These are phyloP conservation scores for Thymus mandschuricus DNA, from an alignment of 257 asterid genomes.

Conservation along the genomic window DNA sequence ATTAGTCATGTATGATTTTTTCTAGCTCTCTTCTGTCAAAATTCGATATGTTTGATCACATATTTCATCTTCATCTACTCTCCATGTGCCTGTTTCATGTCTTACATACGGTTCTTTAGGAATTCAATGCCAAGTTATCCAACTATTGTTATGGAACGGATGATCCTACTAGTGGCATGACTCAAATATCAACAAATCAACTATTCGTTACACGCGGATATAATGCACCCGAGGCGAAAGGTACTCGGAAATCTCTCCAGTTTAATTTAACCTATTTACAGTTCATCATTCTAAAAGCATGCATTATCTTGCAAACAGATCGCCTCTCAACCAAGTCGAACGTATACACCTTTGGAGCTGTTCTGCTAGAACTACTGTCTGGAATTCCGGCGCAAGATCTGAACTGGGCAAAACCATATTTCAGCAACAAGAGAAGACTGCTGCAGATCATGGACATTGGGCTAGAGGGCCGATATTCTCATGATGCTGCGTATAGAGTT, in stretches of 20 bases:
- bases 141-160: too few species aligned
- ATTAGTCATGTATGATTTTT: neutral
- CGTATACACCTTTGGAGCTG: constrained; percentile 31
- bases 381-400: constrained; percentile 19
- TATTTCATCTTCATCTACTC: too few species aligned
- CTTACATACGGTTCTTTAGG: constrained; percentile 34
- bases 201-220: too few species aligned
- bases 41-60: too few species aligned
- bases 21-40: too few species aligned
- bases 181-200: too few species aligned
- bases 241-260: neutral
- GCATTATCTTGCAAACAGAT: constrained; percentile 6
- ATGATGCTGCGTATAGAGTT: neutral
- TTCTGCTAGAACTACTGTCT: constrained; percentile 31
- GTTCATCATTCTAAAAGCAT: too few species aligned
- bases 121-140: constrained; percentile 56
- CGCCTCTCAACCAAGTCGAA: constrained; percentile 5
- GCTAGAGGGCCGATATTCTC: neutral
- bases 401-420: neutral
- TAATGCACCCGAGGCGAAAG: too few species aligned
- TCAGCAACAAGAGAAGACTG: neutral
- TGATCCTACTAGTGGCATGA: too few species aligned
- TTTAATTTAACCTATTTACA: too few species aligned
- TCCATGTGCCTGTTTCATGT: neutral
- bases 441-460: neutral